phyloP scores from a whole-genome alignment of 1,284 basidiomycete genomes.

The Blastosporella zonata region DNA sequence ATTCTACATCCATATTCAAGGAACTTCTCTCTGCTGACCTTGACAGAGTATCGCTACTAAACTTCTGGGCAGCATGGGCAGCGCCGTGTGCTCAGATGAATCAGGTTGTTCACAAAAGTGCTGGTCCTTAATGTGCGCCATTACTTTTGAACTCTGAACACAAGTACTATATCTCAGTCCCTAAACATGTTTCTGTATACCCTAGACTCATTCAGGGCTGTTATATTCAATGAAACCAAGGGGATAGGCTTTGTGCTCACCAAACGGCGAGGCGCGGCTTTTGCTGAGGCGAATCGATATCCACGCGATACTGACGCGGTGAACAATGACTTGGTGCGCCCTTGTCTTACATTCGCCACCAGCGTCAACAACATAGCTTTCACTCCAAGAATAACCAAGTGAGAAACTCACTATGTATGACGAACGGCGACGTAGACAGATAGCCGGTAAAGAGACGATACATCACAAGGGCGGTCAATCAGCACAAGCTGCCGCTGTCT shows the following conservation, averaged over 20 bases:
- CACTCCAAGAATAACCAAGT: no score
- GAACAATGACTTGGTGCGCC: no score
- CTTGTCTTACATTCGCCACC: no score
- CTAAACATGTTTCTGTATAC: constrained; percentile 5
- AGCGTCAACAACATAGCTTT: no score
- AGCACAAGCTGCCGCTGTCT: not conserved
- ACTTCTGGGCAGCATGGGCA: constrained; percentile 94
- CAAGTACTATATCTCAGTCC: not conserved
- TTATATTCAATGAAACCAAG: not conserved
- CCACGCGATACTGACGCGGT: no score
- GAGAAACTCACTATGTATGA: not conserved
- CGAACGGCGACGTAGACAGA: not conserved
- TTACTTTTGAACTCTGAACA: not conserved
- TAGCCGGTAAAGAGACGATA: constrained; percentile 15
- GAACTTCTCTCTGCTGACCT: constrained; percentile 74
- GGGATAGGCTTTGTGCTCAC: no score
- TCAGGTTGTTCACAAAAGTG: constrained; percentile 58
- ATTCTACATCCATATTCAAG: constrained; percentile 73
- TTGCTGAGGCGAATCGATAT: no score
- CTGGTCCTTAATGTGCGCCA: constrained; percentile 72
- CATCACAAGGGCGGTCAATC: constrained; percentile 22
- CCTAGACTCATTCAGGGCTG: not conserved
- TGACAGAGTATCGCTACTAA: constrained; percentile 76
- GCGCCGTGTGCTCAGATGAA: constrained; percentile 89
- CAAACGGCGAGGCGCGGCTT: no score